Evolutionary conservation across 495 filamentous ascomycete genomes (phyloP), one percentile per base, ranked within the genome.

Genomic region (Aspergillus egyptiacus): DNA sequence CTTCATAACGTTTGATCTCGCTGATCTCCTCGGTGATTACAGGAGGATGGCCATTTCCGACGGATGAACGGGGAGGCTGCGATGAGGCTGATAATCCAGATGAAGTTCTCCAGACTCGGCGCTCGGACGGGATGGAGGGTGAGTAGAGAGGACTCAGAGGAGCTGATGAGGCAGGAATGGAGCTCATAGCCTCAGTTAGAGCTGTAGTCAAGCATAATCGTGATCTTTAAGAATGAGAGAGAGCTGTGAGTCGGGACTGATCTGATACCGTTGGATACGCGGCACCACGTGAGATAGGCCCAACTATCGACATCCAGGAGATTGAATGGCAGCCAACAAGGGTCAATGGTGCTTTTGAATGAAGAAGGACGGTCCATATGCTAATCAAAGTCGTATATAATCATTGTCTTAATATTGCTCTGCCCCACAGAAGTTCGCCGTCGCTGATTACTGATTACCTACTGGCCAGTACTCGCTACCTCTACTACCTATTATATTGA

Each of bases 1-100:
- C 83, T 64, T 97, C 93, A 71, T 98, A 98, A 68, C 94, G 80
- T 68, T 96, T 95, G 62, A 98, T 96, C 72, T 96, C 86, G 35
- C 84, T 91, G 58, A 98, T 95, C 71, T 98, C 93, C 63, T 98
- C 91, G 36, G 87, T 82, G 56, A 95, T 86, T 43, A 85, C 81
- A 48, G 81, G 72, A 47, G 81, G 51, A 22, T 65, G 65, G 34
- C 56, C 43, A 37, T 57, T 58, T 61, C 57, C 72, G 62, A 44
- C 64, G 57, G 49, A 61, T 57, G 38, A 65, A 64, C 50, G 72
- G 33, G 28, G 39, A 36, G 33, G 5, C 66, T 72, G 75, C 81
- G 85, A 59, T 71, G 77, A 46, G 58, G 78, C 55, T 30, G 84
- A 87, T 48, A 86, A 75, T 30, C 82, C 81, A 39, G 91, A 94